Evolutionary conservation across 805 yeast genomes (phyloP).

Genomic region (Spencermartinsiella europaea): DNA sequence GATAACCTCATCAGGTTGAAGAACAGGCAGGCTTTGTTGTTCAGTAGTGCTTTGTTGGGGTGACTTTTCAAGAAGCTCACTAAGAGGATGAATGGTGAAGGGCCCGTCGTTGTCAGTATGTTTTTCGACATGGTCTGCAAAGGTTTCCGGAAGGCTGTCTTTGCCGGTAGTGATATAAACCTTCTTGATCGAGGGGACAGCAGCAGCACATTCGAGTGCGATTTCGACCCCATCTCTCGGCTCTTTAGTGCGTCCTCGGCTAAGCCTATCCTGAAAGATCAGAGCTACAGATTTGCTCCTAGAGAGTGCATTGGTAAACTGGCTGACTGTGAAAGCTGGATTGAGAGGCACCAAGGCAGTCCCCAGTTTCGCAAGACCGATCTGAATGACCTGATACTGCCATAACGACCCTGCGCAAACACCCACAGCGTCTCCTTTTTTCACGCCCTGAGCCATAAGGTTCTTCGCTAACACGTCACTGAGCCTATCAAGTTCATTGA

Average conservation of each 20-base stretch:
- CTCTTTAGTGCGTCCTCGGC: conserved; percentile 17
- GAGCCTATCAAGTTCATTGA: conserved; percentile 18
- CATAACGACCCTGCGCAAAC: conserved; percentile 29
- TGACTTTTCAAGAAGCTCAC: conserved; percentile 3
- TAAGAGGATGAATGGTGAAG: conserved; percentile 2
- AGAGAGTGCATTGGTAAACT: conserved; percentile 23
- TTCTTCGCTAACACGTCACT: conserved; percentile 19
- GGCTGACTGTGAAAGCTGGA: conserved; percentile 28
- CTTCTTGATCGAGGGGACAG: neutral
- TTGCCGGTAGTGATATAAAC: neutral
- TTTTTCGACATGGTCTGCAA: neutral
- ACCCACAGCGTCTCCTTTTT: conserved; percentile 25
- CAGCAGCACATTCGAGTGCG: neutral
- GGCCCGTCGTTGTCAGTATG: neutral
- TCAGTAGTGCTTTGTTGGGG: neutral
- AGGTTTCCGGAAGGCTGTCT: neutral
- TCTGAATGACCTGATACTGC: conserved; percentile 27
- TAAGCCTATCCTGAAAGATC: conserved; percentile 20
- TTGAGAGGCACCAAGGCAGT: conserved; percentile 29
- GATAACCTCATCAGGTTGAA: conserved; percentile 19
- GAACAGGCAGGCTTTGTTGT: neutral
- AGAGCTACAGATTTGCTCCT: conserved; percentile 22
- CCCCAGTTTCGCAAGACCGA: conserved; percentile 27
- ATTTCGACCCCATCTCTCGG: conserved; percentile 14
- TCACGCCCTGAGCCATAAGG: conserved; percentile 14